phyloP scores from a whole-genome alignment of 441 rosid genomes.

The Codiaeum variegatum region DNA sequence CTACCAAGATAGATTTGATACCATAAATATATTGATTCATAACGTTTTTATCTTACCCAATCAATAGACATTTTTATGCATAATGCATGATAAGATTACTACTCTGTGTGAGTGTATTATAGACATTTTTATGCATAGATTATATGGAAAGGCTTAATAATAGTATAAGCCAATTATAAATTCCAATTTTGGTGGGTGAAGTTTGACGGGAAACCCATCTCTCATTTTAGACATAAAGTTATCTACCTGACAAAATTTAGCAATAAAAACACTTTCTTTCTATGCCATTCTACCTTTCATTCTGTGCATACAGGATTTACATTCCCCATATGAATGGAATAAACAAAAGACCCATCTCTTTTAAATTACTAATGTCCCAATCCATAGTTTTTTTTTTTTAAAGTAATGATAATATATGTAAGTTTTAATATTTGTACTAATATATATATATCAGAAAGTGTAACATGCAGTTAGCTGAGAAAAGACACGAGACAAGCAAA shows the following conservation, averaged over 20 bases:
- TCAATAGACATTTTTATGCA: too few relatives aligned
- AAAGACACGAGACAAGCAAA: neutral
- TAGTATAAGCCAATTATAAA: neutral
- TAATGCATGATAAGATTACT: too few relatives aligned
- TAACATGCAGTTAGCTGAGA: neutral
- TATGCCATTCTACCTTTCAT: conserved; percentile 4
- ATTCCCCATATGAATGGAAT: neutral
- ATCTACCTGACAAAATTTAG: neutral
- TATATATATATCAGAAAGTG: neutral
- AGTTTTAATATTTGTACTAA: too few relatives aligned
- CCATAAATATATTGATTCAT: too few relatives aligned
- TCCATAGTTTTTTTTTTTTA: neutral
- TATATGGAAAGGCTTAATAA: neutral
- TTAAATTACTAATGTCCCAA: neutral
- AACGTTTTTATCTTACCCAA: too few relatives aligned
- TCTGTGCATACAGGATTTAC: neutral
- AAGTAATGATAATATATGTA: too few relatives aligned
- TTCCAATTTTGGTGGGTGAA: neutral
- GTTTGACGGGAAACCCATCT: neutral
- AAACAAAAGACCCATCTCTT: neutral
- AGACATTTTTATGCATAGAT: too few relatives aligned
- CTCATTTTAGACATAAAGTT: neutral
- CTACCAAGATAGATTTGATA: too few relatives aligned
- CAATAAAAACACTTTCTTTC: neutral
- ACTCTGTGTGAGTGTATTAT: too few relatives aligned